Evolutionary conservation across 2,329 filamentous ascomycete genomes (phyloP).

Genomic region (Talaromyces sp.): DNA sequence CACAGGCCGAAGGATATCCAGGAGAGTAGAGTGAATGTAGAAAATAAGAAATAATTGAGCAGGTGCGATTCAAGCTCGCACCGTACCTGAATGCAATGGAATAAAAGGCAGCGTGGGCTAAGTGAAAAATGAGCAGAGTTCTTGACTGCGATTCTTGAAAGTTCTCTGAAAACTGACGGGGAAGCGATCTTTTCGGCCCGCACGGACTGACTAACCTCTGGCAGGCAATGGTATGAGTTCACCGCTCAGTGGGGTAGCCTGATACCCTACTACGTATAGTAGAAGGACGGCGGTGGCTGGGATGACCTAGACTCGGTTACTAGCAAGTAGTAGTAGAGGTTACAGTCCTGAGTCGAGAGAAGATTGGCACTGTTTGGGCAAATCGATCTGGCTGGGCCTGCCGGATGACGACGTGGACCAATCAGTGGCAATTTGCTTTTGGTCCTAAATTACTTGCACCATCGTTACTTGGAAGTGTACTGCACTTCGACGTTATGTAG

Average conservation of each 20-base stretch:
- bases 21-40: not conserved
- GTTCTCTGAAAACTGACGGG: not conserved
- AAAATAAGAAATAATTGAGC: not conserved
- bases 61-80: not conserved
- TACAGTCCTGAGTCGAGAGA: not conserved
- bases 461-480: too few relatives aligned
- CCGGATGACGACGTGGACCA: constrained; percentile 11
- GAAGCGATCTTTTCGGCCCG: constrained; percentile 7
- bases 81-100: not conserved
- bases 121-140: constrained; percentile 21
- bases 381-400: not conserved
- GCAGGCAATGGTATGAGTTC: constrained; percentile 1
- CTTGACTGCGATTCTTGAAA: constrained; percentile 18
- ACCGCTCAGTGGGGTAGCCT: constrained; percentile 1
- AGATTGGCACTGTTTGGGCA: not conserved
- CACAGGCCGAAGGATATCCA: not conserved
- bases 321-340: not conserved
- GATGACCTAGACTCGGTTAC: not conserved
- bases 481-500: not conserved
- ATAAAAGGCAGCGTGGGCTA: not conserved
- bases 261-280: too few relatives aligned
- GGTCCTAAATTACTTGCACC: not conserved
- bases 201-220: constrained; percentile 4
- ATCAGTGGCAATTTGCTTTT: constrained; percentile 21
- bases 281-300: not conserved